These are phyloP conservation scores for Aschersonia sp. DNA, from an alignment of 2,329 filamentous ascomycete genomes.

Conservation along the genomic window DNA sequence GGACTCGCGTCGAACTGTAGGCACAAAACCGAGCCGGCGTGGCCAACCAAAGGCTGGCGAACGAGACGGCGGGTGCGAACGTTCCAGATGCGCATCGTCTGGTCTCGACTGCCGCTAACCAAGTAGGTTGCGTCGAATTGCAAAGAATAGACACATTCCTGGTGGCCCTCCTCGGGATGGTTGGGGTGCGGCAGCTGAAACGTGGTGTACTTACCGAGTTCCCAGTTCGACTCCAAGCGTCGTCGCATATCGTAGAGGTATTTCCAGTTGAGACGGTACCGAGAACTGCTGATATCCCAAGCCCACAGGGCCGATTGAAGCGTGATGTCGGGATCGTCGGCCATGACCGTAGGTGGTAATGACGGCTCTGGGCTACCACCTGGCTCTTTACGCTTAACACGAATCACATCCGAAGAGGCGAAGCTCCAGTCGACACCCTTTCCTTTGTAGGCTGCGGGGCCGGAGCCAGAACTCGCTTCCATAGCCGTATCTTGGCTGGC, in stretches of 20 bases:
- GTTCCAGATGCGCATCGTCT: constrained; percentile 81
- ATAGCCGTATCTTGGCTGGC: constrained; percentile 15
- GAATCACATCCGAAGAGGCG: constrained; percentile 12
- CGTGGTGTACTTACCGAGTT: constrained; percentile 63
- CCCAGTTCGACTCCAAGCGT: constrained; percentile 83
- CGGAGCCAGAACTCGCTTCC: constrained; percentile 10
- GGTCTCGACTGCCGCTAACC: constrained; percentile 86
- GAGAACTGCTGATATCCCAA: constrained; percentile 31
- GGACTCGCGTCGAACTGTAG: constrained; percentile 86
- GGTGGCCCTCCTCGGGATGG: constrained; percentile 68
- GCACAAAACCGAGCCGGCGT: constrained; percentile 79
- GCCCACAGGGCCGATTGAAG: constrained; percentile 33
- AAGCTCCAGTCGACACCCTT: constrained; percentile 15
- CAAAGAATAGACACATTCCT: constrained; percentile 88
- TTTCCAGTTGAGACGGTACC: constrained; percentile 73
- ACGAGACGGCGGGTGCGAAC: constrained; percentile 67
- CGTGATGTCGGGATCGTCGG: constrained; percentile 15
- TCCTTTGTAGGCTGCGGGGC: constrained; percentile 9
- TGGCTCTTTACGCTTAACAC: constrained; percentile 22
- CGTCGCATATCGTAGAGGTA: constrained; percentile 83
- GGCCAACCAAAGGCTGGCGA: constrained; percentile 58
- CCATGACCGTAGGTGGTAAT: constrained; percentile 13
- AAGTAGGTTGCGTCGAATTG: constrained; percentile 78
- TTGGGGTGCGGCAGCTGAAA: constrained; percentile 84
- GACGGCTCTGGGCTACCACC: constrained; percentile 17